These are phyloP conservation scores for Triticum urartu DNA, from an alignment of 176 grass and related monocot species.

Conservation along the genomic window DNA sequence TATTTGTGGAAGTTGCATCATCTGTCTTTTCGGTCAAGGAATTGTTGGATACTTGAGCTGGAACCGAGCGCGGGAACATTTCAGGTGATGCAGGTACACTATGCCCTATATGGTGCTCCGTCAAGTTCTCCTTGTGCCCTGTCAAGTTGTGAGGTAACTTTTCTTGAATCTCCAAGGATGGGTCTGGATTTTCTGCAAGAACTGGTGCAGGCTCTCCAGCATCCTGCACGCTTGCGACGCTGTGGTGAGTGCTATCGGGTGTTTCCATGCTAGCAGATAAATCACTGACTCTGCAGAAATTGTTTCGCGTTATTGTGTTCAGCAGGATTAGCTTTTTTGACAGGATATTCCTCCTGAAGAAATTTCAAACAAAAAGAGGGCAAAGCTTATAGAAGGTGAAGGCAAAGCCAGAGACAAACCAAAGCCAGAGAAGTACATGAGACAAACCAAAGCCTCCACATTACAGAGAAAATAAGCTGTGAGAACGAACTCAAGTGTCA, in stretches of 20 bases:
- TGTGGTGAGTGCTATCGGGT: constrained; percentile 17
- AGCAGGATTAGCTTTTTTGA: background rate
- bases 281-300: background rate
- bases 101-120: background rate
- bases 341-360: constrained; percentile 19
- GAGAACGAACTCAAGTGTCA: background rate
- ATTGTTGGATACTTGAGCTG: constrained; percentile 4
- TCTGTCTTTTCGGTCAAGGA: constrained; percentile 2
- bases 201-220: background rate
- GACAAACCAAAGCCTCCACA: background rate
- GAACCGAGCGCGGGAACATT: background rate
- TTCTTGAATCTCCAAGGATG: constrained; percentile 21
- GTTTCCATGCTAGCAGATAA: constrained; percentile 34
- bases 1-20: constrained; percentile 20
- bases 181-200: constrained; percentile 18
- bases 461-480: background rate
- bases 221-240: background rate
- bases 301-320: constrained; percentile 23
- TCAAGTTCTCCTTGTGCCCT: background rate
- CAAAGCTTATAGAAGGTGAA: constrained; percentile 21
- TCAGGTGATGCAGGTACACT: constrained; percentile 1
- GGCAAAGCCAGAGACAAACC: background rate
- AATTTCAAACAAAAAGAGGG: background rate
- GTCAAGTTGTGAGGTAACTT: constrained; percentile 20
- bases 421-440: too few species aligned